Conservation (phyloP, 2,329 filamentous ascomycete species). For the Ceratocystis lukuohia region DNA sequence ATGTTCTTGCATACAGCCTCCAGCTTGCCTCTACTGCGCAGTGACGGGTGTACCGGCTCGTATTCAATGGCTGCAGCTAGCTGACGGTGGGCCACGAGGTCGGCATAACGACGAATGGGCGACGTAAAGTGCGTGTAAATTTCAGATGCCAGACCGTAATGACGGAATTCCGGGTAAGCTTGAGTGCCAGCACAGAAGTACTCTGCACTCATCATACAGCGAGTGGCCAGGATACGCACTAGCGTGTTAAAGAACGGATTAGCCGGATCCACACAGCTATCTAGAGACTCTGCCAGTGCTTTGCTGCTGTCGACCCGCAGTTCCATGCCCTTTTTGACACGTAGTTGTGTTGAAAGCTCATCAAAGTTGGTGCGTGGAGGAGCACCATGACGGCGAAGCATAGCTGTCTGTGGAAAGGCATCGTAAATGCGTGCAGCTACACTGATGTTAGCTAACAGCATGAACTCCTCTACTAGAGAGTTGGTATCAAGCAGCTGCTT, state of each 20-base stretch:
- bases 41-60: slow-evolving; percentile 66
- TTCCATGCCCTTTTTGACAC: slow-evolving; percentile 69
- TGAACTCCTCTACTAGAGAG: slow-evolving; percentile 96
- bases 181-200: slow-evolving; percentile 95
- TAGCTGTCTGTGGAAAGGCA: slow-evolving; percentile 86
- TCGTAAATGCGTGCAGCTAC: slow-evolving; percentile 84
- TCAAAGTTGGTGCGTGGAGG: slow-evolving; percentile 96
- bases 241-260: slow-evolving; percentile 98
- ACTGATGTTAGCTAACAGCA: slow-evolving; percentile 94
- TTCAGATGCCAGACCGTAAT: slow-evolving; percentile 89
- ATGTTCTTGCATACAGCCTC: slow-evolving; percentile 97
- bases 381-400: slow-evolving; percentile 80
- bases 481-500: slow-evolving; percentile 92
- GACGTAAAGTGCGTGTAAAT: slow-evolving; percentile 99
- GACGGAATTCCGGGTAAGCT: slow-evolving; percentile 83
- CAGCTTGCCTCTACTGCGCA: slow-evolving; percentile 70
- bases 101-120: slow-evolving; percentile 94
- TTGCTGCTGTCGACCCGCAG: slow-evolving; percentile 76
- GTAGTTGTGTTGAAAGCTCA: slow-evolving; percentile 79
- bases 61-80: slow-evolving; percentile 92
- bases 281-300: slow-evolving; percentile 85
- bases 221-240: slow-evolving; percentile 89
- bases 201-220: slow-evolving; percentile 98
- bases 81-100: slow-evolving; percentile 85
- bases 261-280: slow-evolving; percentile 61